Percentiles rank a stretch among this genome's conserved stretches.
These are phyloP conservation scores for Carex littledalei DNA, from an alignment of 176 grass and related monocot genomes.

Conservation along the genomic window DNA sequence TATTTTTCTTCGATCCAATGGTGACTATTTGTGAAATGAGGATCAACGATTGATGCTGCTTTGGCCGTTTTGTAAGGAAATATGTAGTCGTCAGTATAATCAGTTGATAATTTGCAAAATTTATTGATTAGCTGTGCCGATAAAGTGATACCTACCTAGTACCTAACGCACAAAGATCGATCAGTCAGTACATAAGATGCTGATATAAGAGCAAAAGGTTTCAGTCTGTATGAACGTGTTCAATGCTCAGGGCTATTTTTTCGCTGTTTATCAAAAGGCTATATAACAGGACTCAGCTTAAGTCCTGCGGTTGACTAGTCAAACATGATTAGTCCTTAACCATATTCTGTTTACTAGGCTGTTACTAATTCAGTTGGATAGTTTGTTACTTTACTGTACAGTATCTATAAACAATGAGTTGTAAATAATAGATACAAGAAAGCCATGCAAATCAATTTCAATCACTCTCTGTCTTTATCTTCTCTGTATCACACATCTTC, in stretches of 20 bases:
- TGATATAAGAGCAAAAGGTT: background rate
- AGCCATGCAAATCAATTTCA: too few relatives aligned
- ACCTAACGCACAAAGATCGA: background rate
- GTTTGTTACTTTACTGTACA: too few relatives aligned
- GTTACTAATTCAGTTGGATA: too few relatives aligned
- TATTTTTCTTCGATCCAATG: conserved; percentile 10
- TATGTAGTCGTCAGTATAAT: background rate
- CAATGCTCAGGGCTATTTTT: background rate
- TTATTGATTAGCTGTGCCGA: background rate
- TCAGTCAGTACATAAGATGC: background rate
- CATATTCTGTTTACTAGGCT: too few relatives aligned
- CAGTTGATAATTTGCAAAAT: background rate
- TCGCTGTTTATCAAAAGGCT: background rate
- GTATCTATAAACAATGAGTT: too few relatives aligned
- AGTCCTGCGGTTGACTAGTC: too few relatives aligned
- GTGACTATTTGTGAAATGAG: background rate
- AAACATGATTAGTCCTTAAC: too few relatives aligned
- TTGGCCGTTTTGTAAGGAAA: background rate
- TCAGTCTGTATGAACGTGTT: background rate
- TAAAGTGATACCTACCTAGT: background rate
- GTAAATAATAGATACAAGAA: too few relatives aligned
- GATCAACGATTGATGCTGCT: background rate
- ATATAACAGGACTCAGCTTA: too few relatives aligned
- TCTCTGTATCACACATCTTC: too few relatives aligned
- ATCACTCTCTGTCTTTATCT: too few relatives aligned